Base-by-base conservation (phyloP, 2,329 filamentous ascomycete species). In the Sclerotinia spermophila region DNA sequence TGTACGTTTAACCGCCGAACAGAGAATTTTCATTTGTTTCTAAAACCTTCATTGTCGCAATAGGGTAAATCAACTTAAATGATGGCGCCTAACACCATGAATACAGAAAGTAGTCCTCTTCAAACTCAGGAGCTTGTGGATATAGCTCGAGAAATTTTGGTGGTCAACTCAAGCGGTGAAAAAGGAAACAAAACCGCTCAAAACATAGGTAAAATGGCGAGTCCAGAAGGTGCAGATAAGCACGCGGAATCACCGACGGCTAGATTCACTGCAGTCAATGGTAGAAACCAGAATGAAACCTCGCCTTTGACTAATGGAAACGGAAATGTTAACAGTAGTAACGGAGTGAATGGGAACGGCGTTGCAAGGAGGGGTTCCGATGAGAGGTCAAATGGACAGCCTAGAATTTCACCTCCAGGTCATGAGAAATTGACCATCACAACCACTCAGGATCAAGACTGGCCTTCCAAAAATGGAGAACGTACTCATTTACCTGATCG, bases 211-310 rank as follows among this genome's bases (percentile, higher is more conserved):
- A 69, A 71, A 35, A 76, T 75, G 74, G 70, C 44, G 30, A 70
- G 66, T 27, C 70, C 71, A 35, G 73, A 73, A 67, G 76, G 76
- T 48, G 59, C 73, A 59, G 71, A 67, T 13, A 68, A 70, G 48
- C 72, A 72, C 58, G 73, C 72, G 6, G 77, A 79, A 56, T 75
- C 77, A 44, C 77, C 77, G 21, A 79, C 75, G 1, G 76, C 78
- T 58, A 74, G 79, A 60, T 80, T 80, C 65, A 80, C 79, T 2
- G 79, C 79, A 13, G 79, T 80, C 5, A 80, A 80, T 73, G 77
- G 76, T 42, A 76, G 76, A 45, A 76, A 78, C 40, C 73, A 73
- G 48, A 45, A 38, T 15, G 68, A 53, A 45, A 45, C 19, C 5
- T 24, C 59, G 17, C 51, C 71, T 15, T 44, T 58, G 15, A 59